Evolutionary conservation across 2,329 filamentous ascomycete species (phyloP).

Genomic region (Penicillium sp.): DNA sequence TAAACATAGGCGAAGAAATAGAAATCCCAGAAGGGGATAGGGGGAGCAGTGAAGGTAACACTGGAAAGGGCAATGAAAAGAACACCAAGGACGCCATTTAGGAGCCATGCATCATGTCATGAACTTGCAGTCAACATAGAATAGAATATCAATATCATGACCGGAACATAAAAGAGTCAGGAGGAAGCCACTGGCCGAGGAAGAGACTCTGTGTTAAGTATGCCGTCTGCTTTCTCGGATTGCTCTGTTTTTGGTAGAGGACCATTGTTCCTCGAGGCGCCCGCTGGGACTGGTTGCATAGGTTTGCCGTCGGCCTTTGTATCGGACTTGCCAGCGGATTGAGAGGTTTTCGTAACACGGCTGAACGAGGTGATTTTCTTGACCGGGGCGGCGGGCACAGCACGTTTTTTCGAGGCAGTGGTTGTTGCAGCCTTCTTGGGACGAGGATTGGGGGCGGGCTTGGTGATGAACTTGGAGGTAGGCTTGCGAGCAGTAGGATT

Average conservation of each 20-base stretch:
- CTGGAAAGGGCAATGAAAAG: constrained; percentile 4
- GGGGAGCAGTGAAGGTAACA: constrained; percentile 6
- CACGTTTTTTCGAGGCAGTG: constrained; percentile 6
- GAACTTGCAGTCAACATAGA: constrained; percentile 4
- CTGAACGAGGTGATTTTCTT: constrained; percentile 12
- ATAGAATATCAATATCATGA: constrained; percentile 4
- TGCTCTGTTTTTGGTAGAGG: constrained; percentile 29
- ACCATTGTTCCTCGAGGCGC: constrained; percentile 40
- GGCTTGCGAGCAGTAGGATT: constrained; percentile 17
- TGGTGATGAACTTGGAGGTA: background rate
- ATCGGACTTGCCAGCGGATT: constrained; percentile 16
- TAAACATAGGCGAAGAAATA: constrained; percentile 5
- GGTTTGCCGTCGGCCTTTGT: constrained; percentile 35
- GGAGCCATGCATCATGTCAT: constrained; percentile 19
- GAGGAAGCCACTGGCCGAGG: constrained; percentile 2
- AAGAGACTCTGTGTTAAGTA: background rate
- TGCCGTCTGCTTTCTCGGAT: background rate
- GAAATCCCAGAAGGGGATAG: background rate
- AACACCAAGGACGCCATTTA: constrained; percentile 8
- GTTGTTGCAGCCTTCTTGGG: constrained; percentile 22
- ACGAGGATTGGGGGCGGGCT: constrained; percentile 1
- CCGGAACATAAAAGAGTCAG: constrained; percentile 1
- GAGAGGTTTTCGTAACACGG: constrained; percentile 36
- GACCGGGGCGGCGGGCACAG: constrained; percentile 12
- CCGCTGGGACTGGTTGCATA: constrained; percentile 38